These are phyloP conservation scores for Aspergillus coremiiformis DNA, from an alignment of 495 filamentous ascomycete species.

Conservation along the genomic window DNA sequence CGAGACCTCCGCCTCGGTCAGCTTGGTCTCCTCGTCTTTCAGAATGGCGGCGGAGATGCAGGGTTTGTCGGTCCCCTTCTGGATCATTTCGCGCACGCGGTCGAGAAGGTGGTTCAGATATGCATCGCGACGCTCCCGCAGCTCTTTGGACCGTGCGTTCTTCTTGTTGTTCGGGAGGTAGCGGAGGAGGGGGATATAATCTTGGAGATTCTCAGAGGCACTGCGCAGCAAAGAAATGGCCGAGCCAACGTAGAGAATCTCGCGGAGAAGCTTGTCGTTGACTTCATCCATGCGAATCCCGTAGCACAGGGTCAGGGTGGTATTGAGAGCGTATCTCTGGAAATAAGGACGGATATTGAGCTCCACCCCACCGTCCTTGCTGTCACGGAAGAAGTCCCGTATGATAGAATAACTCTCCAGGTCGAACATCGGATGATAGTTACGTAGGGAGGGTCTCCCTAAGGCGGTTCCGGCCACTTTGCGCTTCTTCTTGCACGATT, in stretches of 20 bases:
- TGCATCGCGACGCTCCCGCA: conserved; percentile 52
- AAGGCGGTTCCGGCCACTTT: conserved; percentile 58
- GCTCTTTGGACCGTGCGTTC: conserved; percentile 45
- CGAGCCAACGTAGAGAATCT: conserved; percentile 58
- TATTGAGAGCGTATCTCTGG: too few species aligned
- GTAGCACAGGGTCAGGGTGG: conserved; percentile 57
- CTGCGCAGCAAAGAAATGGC: conserved; percentile 51
- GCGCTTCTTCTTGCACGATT: conserved; percentile 53
- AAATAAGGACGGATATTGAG: too few species aligned
- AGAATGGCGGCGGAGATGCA: conserved; percentile 62
- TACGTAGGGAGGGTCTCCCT: conserved; percentile 55
- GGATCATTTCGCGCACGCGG: conserved; percentile 50
- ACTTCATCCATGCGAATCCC: conserved; percentile 50
- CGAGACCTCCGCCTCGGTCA: conserved; percentile 52
- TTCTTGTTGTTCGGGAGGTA: conserved; percentile 49
- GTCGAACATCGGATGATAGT: too few species aligned
- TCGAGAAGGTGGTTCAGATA: conserved; percentile 48
- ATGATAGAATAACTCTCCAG: too few species aligned
- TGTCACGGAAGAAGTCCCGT: conserved; percentile 52
- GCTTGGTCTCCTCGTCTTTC: conserved; percentile 51
- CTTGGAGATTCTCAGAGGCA: conserved; percentile 56
- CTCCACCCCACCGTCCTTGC: conserved; percentile 45
- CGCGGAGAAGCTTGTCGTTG: conserved; percentile 51
- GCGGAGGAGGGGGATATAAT: conserved; percentile 55
- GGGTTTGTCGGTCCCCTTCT: conserved; percentile 51